Base-by-base conservation (phyloP, 139 green algal genomes). In the Mesotaenium endlicherianum region DNA sequence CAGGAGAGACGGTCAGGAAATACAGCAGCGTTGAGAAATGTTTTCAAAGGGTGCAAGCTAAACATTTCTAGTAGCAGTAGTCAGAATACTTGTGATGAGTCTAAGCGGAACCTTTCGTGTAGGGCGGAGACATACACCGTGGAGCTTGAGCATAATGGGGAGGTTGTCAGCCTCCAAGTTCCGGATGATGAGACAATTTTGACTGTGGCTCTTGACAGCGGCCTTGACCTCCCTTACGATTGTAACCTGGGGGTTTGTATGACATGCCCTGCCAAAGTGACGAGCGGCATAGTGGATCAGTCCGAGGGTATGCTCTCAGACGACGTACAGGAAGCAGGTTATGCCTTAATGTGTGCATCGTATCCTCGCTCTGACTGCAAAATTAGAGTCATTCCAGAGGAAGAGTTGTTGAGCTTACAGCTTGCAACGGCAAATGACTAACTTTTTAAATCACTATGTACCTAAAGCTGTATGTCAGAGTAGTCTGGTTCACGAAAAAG, bases 221-320 rank as follows among this genome's bases (percentile, higher is more conserved):
- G 81, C 38, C 41, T 88, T 8, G 83, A 88, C 26, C 47, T 88
- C 0, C 81, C 83, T 31, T 50, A 88, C 60, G 83, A 88, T 47
- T 88, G 83, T 82, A 89, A 88, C 43, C 50, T 88, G 6, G 83
- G 83, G 5, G 83, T 88, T 11, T 88, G 83, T 80, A 88, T 88
- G 83, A 88, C 80, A 0, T 88, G 83, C 45, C 83, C 83, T 5
- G 81, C 83, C 45, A 88, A 88, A 36, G 30, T 88, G 50, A 34
- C 45, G 59, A n/a, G 31, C 11, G 81, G 81, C n/a, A 8, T 42
- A 36, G 72, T 87, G 60, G 83, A 87, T 75, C 81, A 87, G 47
- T 58, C 72, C 0, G 79, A 85, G 59, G 83, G 80, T 36, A 88
- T 88, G 83, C 60, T 88, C 30, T 89, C 82, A 30, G 83, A 88